Base-by-base conservation (phyloP, 176 grass and related monocot genomes). In the Oryza glaberrima region DNA sequence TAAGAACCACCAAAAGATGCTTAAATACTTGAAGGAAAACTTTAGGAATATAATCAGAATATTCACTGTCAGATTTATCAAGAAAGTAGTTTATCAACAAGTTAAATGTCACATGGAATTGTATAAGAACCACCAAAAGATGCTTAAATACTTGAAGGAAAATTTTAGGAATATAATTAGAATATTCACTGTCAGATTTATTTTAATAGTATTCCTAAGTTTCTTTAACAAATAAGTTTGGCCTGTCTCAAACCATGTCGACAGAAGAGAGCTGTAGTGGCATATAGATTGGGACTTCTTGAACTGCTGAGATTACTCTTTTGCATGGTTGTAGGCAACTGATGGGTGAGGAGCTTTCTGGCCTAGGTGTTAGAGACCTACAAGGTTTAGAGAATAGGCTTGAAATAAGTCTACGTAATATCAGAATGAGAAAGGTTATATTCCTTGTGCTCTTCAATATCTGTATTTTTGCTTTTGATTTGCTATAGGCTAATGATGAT, bases 281-380 rank as follows among this genome's bases (percentile, higher is more conserved):
- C 3, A 65, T 36, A 65, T 3, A 40, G 19, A 38, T 38, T 6
- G 36, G 36, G 36, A 38, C 36, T 38, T 63, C 8, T 67, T 75
- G 58, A 9, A 25, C 20, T 52, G n/a, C 13, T 36, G 7, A 48
- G 63, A 80, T 13, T 16, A 80, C 64, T 77, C 17, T 41, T 74
- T 84, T 75, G 40, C 76, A 69, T 75, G 43, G 20, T 25, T 79
- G 64, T 32, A 97, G 95, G 88, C 92, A 94, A 60, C 73, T 94
- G 77, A 92, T 91, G 81, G 92, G 92, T 67, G 86, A 92, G 88
- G 86, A 92, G 72, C 89, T 94, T 77, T 97, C 92, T 48, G 82
- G 90, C 47, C 73, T 94, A 83, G 67, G 56, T 72, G 70, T 84
- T 28, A 83, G 45, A 79, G 86, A 93, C 73, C 83, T 94, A 67